Conservation (phyloP, 257 asterid species). For the Salvia splendens region DNA sequence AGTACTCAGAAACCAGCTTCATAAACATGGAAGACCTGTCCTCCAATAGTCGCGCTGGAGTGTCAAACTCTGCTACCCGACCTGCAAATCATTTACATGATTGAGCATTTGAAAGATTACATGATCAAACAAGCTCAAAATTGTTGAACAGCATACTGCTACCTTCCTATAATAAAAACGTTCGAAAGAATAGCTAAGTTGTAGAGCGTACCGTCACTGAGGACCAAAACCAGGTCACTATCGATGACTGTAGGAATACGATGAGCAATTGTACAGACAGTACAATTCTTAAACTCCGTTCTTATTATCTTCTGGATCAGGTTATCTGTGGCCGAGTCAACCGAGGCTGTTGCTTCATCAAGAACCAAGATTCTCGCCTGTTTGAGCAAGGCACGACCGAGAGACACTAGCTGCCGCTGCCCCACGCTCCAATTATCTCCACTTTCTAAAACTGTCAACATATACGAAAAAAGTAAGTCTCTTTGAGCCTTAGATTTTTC, state of each 20-base stretch:
- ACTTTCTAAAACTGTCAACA: constrained; percentile 64
- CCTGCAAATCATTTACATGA: constrained; percentile 49
- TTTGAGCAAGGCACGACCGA: constrained; percentile 91
- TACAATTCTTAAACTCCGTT: constrained; percentile 81
- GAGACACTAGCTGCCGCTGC: constrained; percentile 89
- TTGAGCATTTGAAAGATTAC: no score
- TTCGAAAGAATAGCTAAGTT: constrained; percentile 4
- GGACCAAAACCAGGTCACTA: constrained; percentile 93
- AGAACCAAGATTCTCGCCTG: constrained; percentile 91
- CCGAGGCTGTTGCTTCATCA: constrained; percentile 97
- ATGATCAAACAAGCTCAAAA: no score
- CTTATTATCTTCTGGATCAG: constrained; percentile 93
- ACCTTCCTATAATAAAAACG: not conserved
- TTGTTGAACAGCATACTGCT: no score
- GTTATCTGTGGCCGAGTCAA: constrained; percentile 96
- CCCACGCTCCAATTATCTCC: constrained; percentile 99
- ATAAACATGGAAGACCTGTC: constrained; percentile 97
- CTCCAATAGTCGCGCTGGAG: constrained; percentile 84
- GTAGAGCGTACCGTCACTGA: constrained; percentile 74
- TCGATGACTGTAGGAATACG: constrained; percentile 98
- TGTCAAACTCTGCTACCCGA: constrained; percentile 89
- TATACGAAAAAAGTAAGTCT: not conserved
- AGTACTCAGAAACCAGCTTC: constrained; percentile 86
- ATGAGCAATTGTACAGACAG: constrained; percentile 95
- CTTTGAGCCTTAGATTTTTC: not conserved